Conservation (phyloP, 1,284 basidiomycete genomes). For the Rhodotorula sp. region DNA sequence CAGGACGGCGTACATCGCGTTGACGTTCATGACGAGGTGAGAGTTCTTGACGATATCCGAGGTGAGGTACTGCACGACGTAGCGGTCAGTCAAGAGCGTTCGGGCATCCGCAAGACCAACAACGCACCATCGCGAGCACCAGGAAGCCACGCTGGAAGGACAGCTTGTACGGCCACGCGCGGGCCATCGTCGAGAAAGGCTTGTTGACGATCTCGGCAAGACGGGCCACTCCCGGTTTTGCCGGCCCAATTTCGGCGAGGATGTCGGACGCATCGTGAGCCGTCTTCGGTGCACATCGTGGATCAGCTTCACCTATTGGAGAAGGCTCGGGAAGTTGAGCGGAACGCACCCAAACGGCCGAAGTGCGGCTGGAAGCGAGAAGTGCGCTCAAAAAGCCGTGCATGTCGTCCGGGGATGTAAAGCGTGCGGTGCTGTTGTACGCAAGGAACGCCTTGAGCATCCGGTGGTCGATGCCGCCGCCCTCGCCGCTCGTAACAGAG, state of each 20-base stretch:
- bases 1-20: constrained; percentile 4
- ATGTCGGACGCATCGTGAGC: no score
- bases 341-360: no score
- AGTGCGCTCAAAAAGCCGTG: no score
- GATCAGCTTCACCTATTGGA: no score
- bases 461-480: background rate
- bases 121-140: constrained; percentile 2
- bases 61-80: constrained; percentile 3
- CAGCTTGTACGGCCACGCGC: background rate
- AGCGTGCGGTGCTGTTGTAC: no score
- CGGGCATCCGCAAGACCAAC: no score
- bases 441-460: no score
- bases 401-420: no score
- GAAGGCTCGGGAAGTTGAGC: no score
- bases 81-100: background rate
- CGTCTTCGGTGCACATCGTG: no score
- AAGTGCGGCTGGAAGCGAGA: no score
- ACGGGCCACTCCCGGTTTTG: background rate
- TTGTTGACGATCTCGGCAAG: constrained; percentile 7
- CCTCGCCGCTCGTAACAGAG: background rate
- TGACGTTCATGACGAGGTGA: background rate
- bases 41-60: background rate
- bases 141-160: constrained; percentile 26
- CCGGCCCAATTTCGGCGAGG: no score
- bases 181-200: background rate